Percentiles rank a stretch among this genome's conserved stretches.
Conservation (phyloP, 345 rosid species). For the Gossypium australe region DNA sequence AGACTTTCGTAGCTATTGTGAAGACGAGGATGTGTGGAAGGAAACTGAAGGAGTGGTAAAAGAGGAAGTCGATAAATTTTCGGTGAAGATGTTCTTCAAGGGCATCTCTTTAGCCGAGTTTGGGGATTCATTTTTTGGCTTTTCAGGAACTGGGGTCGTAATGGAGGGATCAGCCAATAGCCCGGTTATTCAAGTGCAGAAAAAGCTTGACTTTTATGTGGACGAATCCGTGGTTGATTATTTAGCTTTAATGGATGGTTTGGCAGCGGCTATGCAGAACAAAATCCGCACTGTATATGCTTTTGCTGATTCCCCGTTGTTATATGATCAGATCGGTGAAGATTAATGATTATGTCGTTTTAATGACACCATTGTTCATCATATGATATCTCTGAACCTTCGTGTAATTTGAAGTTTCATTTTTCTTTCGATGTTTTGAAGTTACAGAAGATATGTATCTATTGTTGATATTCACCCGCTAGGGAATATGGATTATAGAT, state of each 20-base stretch:
- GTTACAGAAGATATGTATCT: too few relatives aligned
- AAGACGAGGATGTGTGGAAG: constrained; percentile 85
- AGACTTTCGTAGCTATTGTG: constrained; percentile 90
- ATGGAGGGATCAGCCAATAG: constrained; percentile 54
- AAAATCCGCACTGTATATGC: constrained; percentile 59
- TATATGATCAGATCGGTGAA: constrained; percentile 66
- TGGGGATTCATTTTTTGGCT: constrained; percentile 56
- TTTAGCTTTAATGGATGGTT: constrained; percentile 85
- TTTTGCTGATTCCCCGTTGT: constrained; percentile 58
- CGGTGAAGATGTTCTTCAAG: constrained; percentile 82
- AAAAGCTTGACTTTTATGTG: constrained; percentile 78
- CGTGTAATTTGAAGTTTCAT: too few relatives aligned
- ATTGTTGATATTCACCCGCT: too few relatives aligned
- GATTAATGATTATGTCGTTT: not conserved
- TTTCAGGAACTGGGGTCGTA: constrained; percentile 81
- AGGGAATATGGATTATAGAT: too few relatives aligned
- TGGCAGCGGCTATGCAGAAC: constrained; percentile 58
- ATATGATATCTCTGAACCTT: too few relatives aligned
- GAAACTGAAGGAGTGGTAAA: constrained; percentile 51
- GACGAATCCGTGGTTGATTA: constrained; percentile 80
- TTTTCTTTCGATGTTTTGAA: too few relatives aligned
- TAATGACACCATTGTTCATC: too few relatives aligned
- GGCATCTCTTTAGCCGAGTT: constrained; percentile 57
- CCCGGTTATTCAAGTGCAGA: constrained; percentile 75
- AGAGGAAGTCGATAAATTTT: constrained; percentile 59